Evolutionary conservation across 306 rosid genomes (phyloP).

Genomic region (Glycine tomentella): DNA sequence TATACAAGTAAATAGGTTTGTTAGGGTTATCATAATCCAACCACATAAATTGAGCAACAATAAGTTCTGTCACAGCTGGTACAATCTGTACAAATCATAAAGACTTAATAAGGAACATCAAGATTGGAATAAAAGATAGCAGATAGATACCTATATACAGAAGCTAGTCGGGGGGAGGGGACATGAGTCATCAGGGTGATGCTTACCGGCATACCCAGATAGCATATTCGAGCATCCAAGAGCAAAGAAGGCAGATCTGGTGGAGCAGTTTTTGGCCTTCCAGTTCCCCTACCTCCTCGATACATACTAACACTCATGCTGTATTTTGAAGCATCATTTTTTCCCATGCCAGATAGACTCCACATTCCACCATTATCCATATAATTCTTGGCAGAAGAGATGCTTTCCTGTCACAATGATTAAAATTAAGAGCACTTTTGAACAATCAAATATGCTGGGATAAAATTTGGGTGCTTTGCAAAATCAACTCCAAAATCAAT

Average conservation of each 20-base stretch:
- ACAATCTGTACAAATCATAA: conserved; percentile 74
- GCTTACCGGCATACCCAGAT: conserved; percentile 96
- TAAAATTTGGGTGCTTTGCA: not conserved
- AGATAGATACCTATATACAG: not conserved
- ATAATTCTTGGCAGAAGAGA: conserved; percentile 80
- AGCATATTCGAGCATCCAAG: conserved; percentile 85
- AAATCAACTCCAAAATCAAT: conserved; percentile 34
- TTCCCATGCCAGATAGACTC: conserved; percentile 64
- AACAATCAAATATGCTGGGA: not conserved
- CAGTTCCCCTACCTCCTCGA: conserved; percentile 75
- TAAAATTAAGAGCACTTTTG: conserved; percentile 30
- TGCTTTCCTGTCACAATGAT: conserved; percentile 68
- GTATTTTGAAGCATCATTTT: conserved; percentile 59
- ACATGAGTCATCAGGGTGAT: conserved; percentile 1
- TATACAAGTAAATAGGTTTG: conserved; percentile 88
- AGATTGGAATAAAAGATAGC: conserved; percentile 7
- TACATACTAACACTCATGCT: conserved; percentile 93
- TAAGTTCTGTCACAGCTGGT: conserved; percentile 94
- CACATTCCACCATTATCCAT: conserved; percentile 82
- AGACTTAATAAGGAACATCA: conserved; percentile 37
- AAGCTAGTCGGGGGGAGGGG: conserved; percentile 1
- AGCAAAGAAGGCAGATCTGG: conserved; percentile 97
- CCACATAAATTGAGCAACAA: conserved; percentile 93
- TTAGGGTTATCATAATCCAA: conserved; percentile 84
- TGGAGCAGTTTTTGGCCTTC: conserved; percentile 84